phyloP scores from a whole-genome alignment of 2,329 filamentous ascomycete genomes.

The Fusarium siculi region DNA sequence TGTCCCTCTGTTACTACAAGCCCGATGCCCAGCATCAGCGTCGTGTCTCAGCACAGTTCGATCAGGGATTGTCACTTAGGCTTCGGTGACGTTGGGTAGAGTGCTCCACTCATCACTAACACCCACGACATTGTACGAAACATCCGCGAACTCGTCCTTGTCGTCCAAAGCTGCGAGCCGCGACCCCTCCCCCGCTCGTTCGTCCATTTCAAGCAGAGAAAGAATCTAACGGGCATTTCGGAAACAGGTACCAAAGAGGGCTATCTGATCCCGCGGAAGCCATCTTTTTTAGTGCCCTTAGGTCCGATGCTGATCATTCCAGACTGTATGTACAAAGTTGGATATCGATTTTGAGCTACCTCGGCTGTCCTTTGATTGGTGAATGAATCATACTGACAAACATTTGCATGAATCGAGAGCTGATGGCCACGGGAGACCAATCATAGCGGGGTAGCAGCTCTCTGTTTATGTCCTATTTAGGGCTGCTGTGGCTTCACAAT shows the following conservation, averaged over 20 bases:
- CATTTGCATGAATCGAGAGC: too few relatives aligned
- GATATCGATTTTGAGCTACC: not conserved
- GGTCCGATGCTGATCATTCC: not conserved
- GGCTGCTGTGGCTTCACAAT: not conserved
- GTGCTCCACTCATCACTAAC: not conserved
- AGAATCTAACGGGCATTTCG: too few relatives aligned
- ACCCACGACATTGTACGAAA: not conserved
- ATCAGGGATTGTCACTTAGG: fast-evolving
- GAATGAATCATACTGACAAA: not conserved
- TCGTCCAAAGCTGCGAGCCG: too few relatives aligned
- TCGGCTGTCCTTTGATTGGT: not conserved
- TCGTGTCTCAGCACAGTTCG: too few relatives aligned
- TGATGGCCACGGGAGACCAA: fast-evolving
- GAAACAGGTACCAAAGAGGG: not conserved
- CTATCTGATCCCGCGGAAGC: not conserved
- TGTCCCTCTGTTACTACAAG: too few relatives aligned
- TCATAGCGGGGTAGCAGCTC: not conserved
- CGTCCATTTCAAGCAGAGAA: too few relatives aligned
- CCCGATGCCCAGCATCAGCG: fast-evolving
- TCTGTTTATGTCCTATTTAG: not conserved
- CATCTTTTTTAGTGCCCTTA: not conserved
- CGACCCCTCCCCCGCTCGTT: not conserved
- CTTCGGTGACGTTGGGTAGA: not conserved
- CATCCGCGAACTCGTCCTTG: not conserved
- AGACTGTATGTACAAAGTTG: not conserved